Percentiles rank a stretch among this genome's conserved stretches.
phyloP scores from a whole-genome alignment of 75 land plant species.

The Adiantum capillusveneris region DNA sequence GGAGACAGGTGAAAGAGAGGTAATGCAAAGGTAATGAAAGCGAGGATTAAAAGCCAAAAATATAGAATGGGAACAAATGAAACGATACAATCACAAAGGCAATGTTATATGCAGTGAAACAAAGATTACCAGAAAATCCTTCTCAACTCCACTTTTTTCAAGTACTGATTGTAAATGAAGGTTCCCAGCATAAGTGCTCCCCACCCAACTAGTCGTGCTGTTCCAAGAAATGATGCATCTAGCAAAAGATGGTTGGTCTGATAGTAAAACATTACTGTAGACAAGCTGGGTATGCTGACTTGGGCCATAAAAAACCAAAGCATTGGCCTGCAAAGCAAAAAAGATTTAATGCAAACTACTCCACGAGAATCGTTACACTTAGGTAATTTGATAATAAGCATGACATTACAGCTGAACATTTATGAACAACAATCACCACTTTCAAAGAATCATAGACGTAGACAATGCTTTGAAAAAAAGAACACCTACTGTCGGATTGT shows the following conservation, averaged over 20 bases:
- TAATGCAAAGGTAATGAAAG: too few relatives aligned
- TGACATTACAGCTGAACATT: too few relatives aligned
- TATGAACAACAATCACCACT: too few relatives aligned
- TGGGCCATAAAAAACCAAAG: constrained; percentile 81
- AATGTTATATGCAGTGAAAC: not conserved
- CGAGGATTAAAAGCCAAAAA: too few relatives aligned
- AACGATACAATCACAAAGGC: too few relatives aligned
- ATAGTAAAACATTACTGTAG: constrained; percentile 81
- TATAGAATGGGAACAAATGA: too few relatives aligned
- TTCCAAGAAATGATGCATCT: constrained; percentile 71
- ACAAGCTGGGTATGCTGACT: constrained; percentile 55
- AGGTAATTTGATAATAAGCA: too few relatives aligned
- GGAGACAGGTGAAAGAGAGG: too few relatives aligned
- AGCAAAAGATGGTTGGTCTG: constrained; percentile 61
- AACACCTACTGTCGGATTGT: constrained; percentile 30
- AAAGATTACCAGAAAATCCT: constrained; percentile 53
- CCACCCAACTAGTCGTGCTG: constrained; percentile 74
- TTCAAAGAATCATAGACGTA: constrained; percentile 1
- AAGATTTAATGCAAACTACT: too few relatives aligned
- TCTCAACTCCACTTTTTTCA: constrained; percentile 49
- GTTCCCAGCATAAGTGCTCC: constrained; percentile 77
- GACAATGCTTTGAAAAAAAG: not conserved
- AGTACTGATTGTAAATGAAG: constrained; percentile 53
- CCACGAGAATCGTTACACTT: too few relatives aligned
- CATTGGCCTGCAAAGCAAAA: constrained; percentile 65